These are phyloP conservation scores for Passalora sequoiae DNA, from an alignment of 2,329 filamentous ascomycete species.

Conservation along the genomic window DNA sequence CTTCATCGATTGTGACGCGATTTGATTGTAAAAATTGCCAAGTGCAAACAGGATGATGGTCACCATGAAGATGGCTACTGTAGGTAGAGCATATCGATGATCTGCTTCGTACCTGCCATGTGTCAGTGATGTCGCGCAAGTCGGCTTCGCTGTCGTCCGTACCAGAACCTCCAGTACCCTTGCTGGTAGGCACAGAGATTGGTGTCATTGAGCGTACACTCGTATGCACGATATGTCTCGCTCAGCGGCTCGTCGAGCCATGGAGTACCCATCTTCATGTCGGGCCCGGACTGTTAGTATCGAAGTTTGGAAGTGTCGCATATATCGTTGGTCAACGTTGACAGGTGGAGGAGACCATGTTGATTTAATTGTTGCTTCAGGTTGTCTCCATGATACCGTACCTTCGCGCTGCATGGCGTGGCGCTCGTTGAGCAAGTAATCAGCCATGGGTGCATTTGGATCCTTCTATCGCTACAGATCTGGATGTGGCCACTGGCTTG, in stretches of 20 bases:
- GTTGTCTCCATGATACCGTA: too few species aligned
- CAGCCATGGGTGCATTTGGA: too few species aligned
- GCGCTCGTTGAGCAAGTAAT: too few species aligned
- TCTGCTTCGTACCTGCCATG: constrained; percentile 49
- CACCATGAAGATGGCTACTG: constrained; percentile 49
- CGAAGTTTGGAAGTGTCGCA: too few species aligned
- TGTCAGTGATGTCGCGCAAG: neutral
- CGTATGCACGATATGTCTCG: constrained; percentile 35
- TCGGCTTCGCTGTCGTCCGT: neutral
- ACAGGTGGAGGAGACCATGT: too few species aligned
- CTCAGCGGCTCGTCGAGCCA: constrained; percentile 41
- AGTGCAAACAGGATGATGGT: constrained; percentile 46
- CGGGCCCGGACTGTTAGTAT: too few species aligned
- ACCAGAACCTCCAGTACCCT: constrained; percentile 38
- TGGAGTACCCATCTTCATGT: constrained; percentile 18
- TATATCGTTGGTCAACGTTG: too few species aligned
- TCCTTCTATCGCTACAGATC: too few species aligned
- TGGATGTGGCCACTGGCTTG: too few species aligned
- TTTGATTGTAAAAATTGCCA: constrained; percentile 33
- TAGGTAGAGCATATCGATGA: constrained; percentile 48
- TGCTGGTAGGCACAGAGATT: constrained; percentile 45
- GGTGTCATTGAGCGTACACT: constrained; percentile 31
- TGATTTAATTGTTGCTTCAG: too few species aligned
- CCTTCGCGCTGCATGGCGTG: too few species aligned
- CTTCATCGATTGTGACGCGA: constrained; percentile 7